Conservation (phyloP, 1,284 basidiomycete genomes). For the Coniophora puteana region DNA sequence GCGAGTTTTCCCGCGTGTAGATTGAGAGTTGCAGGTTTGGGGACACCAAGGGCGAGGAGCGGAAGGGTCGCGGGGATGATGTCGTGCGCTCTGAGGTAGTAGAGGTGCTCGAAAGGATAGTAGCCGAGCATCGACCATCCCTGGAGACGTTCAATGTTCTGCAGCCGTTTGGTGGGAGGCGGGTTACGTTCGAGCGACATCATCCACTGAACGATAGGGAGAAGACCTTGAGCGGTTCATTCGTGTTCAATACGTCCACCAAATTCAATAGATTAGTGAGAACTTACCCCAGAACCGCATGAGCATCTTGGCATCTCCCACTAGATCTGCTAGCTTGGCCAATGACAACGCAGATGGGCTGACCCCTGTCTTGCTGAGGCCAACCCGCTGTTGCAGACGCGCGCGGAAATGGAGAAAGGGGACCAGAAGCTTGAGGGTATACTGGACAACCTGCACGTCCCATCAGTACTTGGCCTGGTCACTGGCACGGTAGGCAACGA, state of each 20-base stretch:
- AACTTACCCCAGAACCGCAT: conserved; percentile 74
- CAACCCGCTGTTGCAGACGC: conserved; percentile 58
- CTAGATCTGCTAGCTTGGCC: conserved; percentile 48
- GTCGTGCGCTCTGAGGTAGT: conserved; percentile 62
- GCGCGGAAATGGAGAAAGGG: conserved; percentile 66
- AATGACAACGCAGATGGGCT: conserved; percentile 53
- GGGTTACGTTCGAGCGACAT: conserved; percentile 65
- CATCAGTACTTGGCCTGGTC: conserved; percentile 1
- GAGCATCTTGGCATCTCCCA: conserved; percentile 67
- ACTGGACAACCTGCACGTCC: conserved; percentile 64
- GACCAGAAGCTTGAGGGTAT: conserved; percentile 61
- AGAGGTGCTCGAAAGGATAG: conserved; percentile 79
- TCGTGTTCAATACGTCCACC: not conserved
- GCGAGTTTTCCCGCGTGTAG: conserved; percentile 47
- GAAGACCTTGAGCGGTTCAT: conserved; percentile 44
- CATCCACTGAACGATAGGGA: conserved; percentile 78
- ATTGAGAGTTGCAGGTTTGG: no score
- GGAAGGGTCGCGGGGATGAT: conserved; percentile 55
- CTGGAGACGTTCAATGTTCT: conserved; percentile 77
- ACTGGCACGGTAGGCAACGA: not conserved
- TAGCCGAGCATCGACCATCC: conserved; percentile 82
- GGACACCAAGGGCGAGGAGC: conserved; percentile 35
- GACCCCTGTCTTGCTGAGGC: conserved; percentile 44
- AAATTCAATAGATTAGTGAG: not conserved
- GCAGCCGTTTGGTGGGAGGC: conserved; percentile 62